phyloP scores from a whole-genome alignment of 305 asterid genomes.

The Fraxinus greggii region DNA sequence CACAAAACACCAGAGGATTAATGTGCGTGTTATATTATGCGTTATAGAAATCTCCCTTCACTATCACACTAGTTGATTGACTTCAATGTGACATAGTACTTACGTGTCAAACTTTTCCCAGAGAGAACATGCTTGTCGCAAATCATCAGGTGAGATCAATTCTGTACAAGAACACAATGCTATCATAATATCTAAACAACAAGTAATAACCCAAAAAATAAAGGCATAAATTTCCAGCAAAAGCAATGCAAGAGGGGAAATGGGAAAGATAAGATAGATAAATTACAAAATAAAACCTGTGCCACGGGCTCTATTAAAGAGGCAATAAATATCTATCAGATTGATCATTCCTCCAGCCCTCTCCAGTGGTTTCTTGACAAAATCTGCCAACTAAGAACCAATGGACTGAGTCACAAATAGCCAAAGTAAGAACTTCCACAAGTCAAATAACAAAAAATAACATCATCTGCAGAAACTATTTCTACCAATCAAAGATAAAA shows the following conservation, averaged over 20 bases:
- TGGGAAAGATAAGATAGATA: not conserved
- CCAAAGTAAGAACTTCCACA: slow-evolving; percentile 14
- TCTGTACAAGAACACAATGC: slow-evolving; percentile 44
- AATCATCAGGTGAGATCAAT: slow-evolving; percentile 97
- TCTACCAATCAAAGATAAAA: not conserved
- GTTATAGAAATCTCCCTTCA: slow-evolving; percentile 11
- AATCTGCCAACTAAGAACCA: slow-evolving; percentile 82
- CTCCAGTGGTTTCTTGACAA: slow-evolving; percentile 74
- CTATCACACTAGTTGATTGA: slow-evolving; percentile 11
- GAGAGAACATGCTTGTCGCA: slow-evolving; percentile 85
- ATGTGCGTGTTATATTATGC: not conserved
- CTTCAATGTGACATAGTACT: slow-evolving; percentile 31
- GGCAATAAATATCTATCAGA: slow-evolving; percentile 86
- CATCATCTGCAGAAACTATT: not conserved
- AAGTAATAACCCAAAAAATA: slow-evolving; percentile 1
- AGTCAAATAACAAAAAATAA: slow-evolving; percentile 6
- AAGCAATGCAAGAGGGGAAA: not conserved
- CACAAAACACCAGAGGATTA: slow-evolving; percentile 21
- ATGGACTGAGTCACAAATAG: slow-evolving; percentile 23
- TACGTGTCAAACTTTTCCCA: slow-evolving; percentile 97
- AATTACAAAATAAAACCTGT: slow-evolving; percentile 56
- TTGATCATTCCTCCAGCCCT: slow-evolving; percentile 95
- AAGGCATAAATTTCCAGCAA: slow-evolving; percentile 11
- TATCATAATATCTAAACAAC: slow-evolving; percentile 9
- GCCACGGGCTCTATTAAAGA: slow-evolving; percentile 97